Evolutionary conservation across 495 filamentous ascomycete genomes (phyloP).

Genomic region (Penicillium antarcticum): DNA sequence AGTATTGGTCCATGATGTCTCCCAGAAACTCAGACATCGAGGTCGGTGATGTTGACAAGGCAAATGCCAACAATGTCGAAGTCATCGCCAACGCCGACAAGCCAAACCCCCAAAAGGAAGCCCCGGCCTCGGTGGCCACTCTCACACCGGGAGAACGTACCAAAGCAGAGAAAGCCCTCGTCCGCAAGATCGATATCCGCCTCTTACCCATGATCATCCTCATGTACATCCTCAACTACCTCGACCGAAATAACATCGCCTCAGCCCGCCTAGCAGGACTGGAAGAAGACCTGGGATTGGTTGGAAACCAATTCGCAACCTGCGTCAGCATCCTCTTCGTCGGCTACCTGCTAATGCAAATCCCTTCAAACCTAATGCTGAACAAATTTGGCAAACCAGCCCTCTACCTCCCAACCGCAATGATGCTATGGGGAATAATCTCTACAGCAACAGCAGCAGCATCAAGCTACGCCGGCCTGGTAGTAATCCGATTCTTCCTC

Average conservation of each 20-base stretch:
- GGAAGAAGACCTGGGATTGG: constrained; percentile 46
- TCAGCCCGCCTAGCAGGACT: constrained; percentile 52
- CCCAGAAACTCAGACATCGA: constrained; percentile 20
- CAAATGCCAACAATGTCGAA: constrained; percentile 60
- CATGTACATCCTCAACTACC: constrained; percentile 81
- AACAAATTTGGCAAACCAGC: constrained; percentile 54
- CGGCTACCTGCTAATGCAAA: constrained; percentile 57
- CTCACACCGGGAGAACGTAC: constrained; percentile 48
- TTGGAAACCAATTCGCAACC: constrained; percentile 51
- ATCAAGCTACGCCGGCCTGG: constrained; percentile 56
- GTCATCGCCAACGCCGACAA: constrained; percentile 30
- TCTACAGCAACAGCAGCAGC: constrained; percentile 59
- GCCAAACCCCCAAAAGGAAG: constrained; percentile 34
- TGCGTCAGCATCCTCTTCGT: constrained; percentile 69
- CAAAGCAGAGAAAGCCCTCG: constrained; percentile 46
- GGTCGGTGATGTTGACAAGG: constrained; percentile 45
- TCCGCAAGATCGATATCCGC: constrained; percentile 62
- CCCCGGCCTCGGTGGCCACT: constrained; percentile 49
- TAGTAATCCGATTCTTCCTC: constrained; percentile 67
- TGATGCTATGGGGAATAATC: constrained; percentile 73
- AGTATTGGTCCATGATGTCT: constrained; percentile 19
- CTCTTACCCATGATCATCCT: constrained; percentile 60
- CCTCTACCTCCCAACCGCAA: constrained; percentile 61
- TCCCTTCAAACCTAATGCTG: constrained; percentile 43
- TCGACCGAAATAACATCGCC: constrained; percentile 65